phyloP scores from a whole-genome alignment of 2,329 filamentous ascomycete genomes.

The Endoconidiophora laricicola region DNA sequence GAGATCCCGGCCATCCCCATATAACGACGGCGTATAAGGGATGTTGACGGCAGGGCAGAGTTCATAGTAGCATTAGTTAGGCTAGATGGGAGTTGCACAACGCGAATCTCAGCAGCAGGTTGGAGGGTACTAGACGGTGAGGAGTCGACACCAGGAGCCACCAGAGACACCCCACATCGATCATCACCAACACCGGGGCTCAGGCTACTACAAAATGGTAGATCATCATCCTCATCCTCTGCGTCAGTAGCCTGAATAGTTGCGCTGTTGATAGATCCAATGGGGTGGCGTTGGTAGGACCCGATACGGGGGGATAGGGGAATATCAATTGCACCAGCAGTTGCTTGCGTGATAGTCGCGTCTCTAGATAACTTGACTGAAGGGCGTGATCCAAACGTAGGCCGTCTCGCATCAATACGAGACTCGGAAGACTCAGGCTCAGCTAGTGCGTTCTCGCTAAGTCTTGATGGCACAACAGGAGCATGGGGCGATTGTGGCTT shows the following conservation, averaged over 20 bases:
- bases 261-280: slow-evolving; percentile 37
- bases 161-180: slow-evolving; percentile 20
- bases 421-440: not conserved
- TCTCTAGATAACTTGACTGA: slow-evolving; percentile 16
- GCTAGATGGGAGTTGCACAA: not conserved
- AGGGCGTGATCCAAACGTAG: not conserved
- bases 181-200: slow-evolving; percentile 52
- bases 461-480: slow-evolving; percentile 79
- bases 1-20: not conserved
- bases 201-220: slow-evolving; percentile 46
- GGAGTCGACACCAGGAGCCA: not conserved
- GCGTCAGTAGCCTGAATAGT: slow-evolving; percentile 42
- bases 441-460: slow-evolving; percentile 74
- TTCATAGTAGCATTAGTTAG: not conserved
- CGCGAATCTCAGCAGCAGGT: slow-evolving; percentile 4
- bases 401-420: not conserved
- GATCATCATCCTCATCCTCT: slow-evolving; percentile 44
- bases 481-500: slow-evolving; percentile 86
- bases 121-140: not conserved
- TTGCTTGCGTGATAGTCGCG: slow-evolving; percentile 29
- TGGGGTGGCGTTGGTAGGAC: slow-evolving; percentile 42
- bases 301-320: slow-evolving; percentile 50
- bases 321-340: slow-evolving; percentile 49
- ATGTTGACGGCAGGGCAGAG: slow-evolving; percentile 19
- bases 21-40: not conserved